Evolutionary conservation across 148 eudicot genomes (phyloP).

Genomic region (Fagopyrum homotropicum): DNA sequence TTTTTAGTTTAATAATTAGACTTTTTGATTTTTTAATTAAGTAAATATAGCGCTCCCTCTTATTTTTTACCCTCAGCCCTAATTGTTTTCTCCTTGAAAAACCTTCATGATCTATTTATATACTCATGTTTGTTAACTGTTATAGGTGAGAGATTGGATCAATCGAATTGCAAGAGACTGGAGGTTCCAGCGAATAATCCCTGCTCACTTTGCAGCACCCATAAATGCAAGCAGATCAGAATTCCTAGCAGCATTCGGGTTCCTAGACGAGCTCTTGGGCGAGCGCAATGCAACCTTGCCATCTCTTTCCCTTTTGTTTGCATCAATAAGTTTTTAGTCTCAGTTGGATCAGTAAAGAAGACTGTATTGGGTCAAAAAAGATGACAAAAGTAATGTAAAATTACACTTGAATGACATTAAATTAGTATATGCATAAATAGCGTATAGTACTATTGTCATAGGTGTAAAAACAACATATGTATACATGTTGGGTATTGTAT

Average conservation of each 20-base stretch:
- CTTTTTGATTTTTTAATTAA: too few relatives aligned
- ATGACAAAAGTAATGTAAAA: constrained; percentile 21
- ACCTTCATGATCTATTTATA: background rate
- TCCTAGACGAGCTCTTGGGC: constrained; percentile 83
- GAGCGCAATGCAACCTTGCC: constrained; percentile 69
- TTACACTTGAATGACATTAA: background rate
- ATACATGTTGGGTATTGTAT: background rate
- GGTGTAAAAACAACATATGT: background rate
- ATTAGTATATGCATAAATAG: background rate
- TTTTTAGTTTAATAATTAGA: too few relatives aligned
- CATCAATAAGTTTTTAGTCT: constrained; percentile 76
- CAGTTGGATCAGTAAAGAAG: constrained; percentile 90
- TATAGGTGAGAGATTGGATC: constrained; percentile 86
- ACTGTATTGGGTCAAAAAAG: constrained; percentile 82
- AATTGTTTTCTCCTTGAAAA: constrained; percentile 14
- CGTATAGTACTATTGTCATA: background rate
- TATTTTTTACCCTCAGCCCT: too few relatives aligned
- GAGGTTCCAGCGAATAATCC: constrained; percentile 91
- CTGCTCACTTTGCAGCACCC: constrained; percentile 94
- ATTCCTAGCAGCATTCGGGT: constrained; percentile 79
- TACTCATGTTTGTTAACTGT: background rate
- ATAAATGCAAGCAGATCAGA: constrained; percentile 80
- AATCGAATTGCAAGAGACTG: constrained; percentile 78
- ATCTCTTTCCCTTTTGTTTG: constrained; percentile 69
- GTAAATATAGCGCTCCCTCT: too few relatives aligned